A percentile compares a stretch with the other conserved stretches of the same genome.
phyloP scores from a whole-genome alignment of 345 rosid species.

The Arabidopsis thaliana region TAIR10.1 NC_003071.7:8435001-8435500 shows the following conservation, averaged over 20 bases:
- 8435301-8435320: conserved; percentile 50
- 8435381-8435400: not conserved
- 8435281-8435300: conserved; percentile 96
- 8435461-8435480: conserved; percentile 88
- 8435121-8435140: conserved; percentile 98
- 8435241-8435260: conserved; percentile 98
- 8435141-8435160: conserved; percentile 70
- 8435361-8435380: not conserved
- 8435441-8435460: conserved; percentile 88
- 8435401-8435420: conserved; percentile 62
- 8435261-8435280: conserved; percentile 99
- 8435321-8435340: not conserved
- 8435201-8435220: not conserved
- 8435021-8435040: conserved; percentile 10
- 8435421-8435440: conserved; percentile 86
- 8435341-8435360: not conserved
- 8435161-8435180: not conserved
- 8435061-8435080: conserved; percentile 35
- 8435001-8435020: conserved; percentile 56
- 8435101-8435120: conserved; percentile 97
- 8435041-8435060: conserved; percentile 4
- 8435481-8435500: conserved; percentile 61
- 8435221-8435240: conserved; percentile 52
- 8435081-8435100: conserved; percentile 98
- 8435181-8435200: not conserved